These are phyloP conservation scores for Candida sanyaensis DNA, from an alignment of 1,139 yeast genomes.

Conservation along the genomic window DNA sequence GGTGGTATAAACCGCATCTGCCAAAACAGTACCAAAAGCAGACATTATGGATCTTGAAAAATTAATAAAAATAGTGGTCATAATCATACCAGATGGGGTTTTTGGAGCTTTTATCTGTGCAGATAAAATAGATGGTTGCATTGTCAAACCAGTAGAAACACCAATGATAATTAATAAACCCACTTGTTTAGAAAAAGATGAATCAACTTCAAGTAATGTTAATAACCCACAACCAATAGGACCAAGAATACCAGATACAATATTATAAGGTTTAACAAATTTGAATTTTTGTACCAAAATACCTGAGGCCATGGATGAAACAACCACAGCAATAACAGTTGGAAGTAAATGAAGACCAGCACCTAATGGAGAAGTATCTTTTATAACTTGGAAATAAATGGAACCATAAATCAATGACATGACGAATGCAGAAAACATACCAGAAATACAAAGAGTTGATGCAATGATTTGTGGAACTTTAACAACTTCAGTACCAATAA, in stretches of 20 bases:
- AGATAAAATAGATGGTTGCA: constrained; percentile 32
- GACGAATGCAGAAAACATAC: constrained; percentile 28
- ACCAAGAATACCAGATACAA: constrained; percentile 26
- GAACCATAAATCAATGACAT: constrained; percentile 27
- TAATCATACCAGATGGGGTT: constrained; percentile 36
- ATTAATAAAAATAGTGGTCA: constrained; percentile 36
- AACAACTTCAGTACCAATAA: constrained; percentile 30
- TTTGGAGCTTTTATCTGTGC: constrained; percentile 40
- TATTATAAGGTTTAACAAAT: constrained; percentile 31
- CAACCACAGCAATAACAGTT: constrained; percentile 32
- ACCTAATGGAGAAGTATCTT: constrained; percentile 32
- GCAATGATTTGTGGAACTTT: constrained; percentile 25
- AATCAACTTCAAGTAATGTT: constrained; percentile 31
- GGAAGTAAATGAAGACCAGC: constrained; percentile 44
- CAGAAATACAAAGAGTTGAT: constrained; percentile 22
- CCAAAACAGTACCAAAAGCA: constrained; percentile 34
- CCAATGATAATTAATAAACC: constrained; percentile 40
- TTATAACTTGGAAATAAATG: constrained; percentile 41
- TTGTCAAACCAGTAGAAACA: constrained; percentile 27
- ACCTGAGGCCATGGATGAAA: constrained; percentile 32
- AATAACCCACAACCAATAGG: constrained; percentile 38
- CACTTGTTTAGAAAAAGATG: constrained; percentile 27
- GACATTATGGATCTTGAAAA: constrained; percentile 31
- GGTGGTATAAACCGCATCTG: constrained; percentile 35
- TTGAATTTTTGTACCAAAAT: constrained; percentile 30